Percentiles rank a stretch among this genome's conserved stretches.
These are phyloP conservation scores for Pyrenochaeta sp. DNA, from an alignment of 2,329 filamentous ascomycete genomes.

Conservation along the genomic window DNA sequence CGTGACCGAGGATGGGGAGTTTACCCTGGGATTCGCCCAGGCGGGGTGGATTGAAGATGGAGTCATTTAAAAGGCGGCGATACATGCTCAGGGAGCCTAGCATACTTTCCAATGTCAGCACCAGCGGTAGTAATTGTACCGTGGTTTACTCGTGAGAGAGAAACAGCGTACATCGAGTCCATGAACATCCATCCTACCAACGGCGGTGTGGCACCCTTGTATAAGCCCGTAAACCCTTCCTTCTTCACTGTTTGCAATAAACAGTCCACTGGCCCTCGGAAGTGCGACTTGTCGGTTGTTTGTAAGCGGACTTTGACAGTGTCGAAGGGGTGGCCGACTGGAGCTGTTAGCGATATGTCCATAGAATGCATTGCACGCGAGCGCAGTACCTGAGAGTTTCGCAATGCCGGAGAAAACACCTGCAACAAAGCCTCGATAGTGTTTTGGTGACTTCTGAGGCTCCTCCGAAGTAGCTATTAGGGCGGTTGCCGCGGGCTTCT, in stretches of 20 bases:
- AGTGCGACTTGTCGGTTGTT: conserved; percentile 79
- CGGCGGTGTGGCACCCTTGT: conserved; percentile 93
- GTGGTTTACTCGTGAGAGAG: not conserved
- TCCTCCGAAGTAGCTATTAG: conserved; percentile 39
- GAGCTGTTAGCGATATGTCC: conserved; percentile 19
- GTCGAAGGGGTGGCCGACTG: conserved; percentile 80
- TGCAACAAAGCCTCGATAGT: conserved; percentile 96
- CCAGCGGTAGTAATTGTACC: not conserved
- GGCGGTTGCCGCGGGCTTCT: conserved; percentile 35
- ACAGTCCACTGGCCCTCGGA: conserved; percentile 87
- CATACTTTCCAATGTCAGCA: conserved; percentile 64
- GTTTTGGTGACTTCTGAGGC: conserved; percentile 52
- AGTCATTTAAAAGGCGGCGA: conserved; percentile 80
- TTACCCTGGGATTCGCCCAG: conserved; percentile 53
- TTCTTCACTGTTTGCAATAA: conserved; percentile 82
- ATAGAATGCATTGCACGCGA: not conserved
- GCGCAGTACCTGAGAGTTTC: conserved; percentile 75
- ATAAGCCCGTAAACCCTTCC: conserved; percentile 85
- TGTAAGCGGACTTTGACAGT: conserved; percentile 97
- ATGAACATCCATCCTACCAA: conserved; percentile 98
- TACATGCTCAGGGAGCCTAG: conserved; percentile 91
- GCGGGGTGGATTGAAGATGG: conserved; percentile 71
- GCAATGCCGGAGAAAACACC: conserved; percentile 95
- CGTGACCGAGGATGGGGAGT: conserved; percentile 82
- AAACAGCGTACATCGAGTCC: conserved; percentile 71